Base-by-base conservation (phyloP, 306 rosid genomes). In the Luffa acutangula region DNA sequence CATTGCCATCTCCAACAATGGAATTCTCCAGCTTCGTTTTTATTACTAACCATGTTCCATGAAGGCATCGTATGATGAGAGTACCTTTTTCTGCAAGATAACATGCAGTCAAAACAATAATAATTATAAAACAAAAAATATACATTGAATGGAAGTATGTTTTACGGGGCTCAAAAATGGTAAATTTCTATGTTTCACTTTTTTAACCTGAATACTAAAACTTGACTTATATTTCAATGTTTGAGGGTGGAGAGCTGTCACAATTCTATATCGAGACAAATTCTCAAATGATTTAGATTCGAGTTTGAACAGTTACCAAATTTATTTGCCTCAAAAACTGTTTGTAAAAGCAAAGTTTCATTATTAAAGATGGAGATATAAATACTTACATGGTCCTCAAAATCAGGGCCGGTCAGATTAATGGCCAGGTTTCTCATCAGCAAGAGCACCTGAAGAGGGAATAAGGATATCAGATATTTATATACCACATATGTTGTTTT, bases 381-480 rank as follows among this genome's bases (percentile, higher is more conserved):
- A 34, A 34, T 7, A 88, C 98, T 88, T 84, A 96, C 99, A 74
- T 93, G 98, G 79, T 93, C 92, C 89, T 93, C 97, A 54, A 96
- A 96, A 63, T 87, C 96, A 0, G 96, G 97, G 84, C 94, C 89
- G 11, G 88, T 67, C 78, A 96, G 88, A 85, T 96, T 96, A 85
- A 90, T 89, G 65, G 99, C 89, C 72, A 96, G 84, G 82, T 96
- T 93, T 86, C 99, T 90, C 98, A 93, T 93, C 90, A 96, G 86
- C 80, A 96, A 80, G 62, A 96, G 88, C 82, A 96, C 99, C 99
- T 96, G 80, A 3, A 84, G 15, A 51, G 62, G 53, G 25, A 84
- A 77, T 51, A 51, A 82, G 65, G 62, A 45, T 20, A 39, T 63
- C n/a, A 69, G 70, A 37, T 82, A 51, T 51, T 9, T 1, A 25